A percentile compares a stretch with the other conserved stretches of the same genome.
phyloP scores from a whole-genome alignment of 2,329 filamentous ascomycete genomes.

The Sporothrix luriei region DNA sequence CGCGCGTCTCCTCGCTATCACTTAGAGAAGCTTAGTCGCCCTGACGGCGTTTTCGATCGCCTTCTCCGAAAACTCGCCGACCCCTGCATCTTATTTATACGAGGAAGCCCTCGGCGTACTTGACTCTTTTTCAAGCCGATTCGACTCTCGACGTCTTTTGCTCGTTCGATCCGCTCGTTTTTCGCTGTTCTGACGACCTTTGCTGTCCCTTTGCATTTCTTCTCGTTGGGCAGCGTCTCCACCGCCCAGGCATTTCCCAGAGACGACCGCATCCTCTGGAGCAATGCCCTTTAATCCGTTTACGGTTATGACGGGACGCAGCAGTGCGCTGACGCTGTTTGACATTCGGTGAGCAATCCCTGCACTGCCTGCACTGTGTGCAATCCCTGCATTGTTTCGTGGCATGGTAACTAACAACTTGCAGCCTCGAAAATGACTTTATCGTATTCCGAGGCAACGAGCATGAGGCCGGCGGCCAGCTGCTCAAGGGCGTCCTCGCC shows the following conservation, averaged over 20 bases:
- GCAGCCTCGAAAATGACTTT: constrained; percentile 74
- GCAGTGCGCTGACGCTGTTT: constrained; percentile 55
- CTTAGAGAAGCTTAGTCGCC: background rate
- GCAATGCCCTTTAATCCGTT: constrained; percentile 62
- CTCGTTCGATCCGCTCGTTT: background rate
- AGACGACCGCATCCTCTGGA: constrained; percentile 6
- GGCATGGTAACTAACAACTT: background rate
- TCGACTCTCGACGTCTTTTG: background rate
- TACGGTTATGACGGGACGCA: constrained; percentile 54
- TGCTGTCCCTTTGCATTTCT: background rate
- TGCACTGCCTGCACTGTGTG: background rate
- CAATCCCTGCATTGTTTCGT: constrained; percentile 6
- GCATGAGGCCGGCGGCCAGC: constrained; percentile 73
- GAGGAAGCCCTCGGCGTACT: background rate
- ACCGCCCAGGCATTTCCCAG: constrained; percentile 5
- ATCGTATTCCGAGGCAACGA: constrained; percentile 76
- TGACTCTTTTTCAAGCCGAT: background rate
- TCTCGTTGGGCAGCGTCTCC: constrained; percentile 16
- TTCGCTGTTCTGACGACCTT: background rate
- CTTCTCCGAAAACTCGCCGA: constrained; percentile 17
- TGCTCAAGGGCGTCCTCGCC: constrained; percentile 72
- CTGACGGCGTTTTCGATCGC: constrained; percentile 16
- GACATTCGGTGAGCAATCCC: constrained; percentile 57
- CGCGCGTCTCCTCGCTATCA: background rate
- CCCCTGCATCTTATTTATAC: constrained; percentile 24